phyloP scores from a whole-genome alignment of 179 eudicot genomes.

The Carnegiea gigantea region DNA sequence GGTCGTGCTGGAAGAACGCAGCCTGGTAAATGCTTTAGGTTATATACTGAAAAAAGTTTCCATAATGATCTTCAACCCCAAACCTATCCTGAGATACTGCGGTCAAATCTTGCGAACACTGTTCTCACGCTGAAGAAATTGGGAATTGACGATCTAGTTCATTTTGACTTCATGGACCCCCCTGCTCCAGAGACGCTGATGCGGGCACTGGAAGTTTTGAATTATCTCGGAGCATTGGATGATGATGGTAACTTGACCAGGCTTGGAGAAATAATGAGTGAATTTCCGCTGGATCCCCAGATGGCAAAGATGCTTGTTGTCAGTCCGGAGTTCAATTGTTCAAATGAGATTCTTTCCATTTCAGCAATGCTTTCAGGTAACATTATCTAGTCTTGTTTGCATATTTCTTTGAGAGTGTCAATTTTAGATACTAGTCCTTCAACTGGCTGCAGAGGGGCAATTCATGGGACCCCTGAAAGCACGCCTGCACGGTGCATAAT shows the following conservation, averaged over 20 bases:
- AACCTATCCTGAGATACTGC: conserved; percentile 90
- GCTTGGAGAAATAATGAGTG: conserved; percentile 95
- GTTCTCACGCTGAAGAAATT: conserved; percentile 91
- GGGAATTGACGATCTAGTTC: conserved; percentile 94
- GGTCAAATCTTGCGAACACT: conserved; percentile 94
- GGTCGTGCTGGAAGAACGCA: conserved; percentile 99
- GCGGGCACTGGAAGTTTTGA: conserved; percentile 92
- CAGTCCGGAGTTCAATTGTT: conserved; percentile 85
- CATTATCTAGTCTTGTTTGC: neutral
- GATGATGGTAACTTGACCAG: conserved; percentile 97
- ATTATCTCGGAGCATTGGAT: conserved; percentile 91
- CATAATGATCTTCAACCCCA: conserved; percentile 88
- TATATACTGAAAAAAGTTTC: conserved; percentile 91
- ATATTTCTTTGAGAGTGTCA: neutral
- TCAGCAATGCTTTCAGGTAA: conserved; percentile 98
- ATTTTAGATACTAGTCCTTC: conserved; percentile 8
- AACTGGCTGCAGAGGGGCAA: conserved; percentile 24
- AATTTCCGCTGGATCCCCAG: conserved; percentile 96
- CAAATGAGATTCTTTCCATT: conserved; percentile 88
- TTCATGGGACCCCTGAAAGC: conserved; percentile 21
- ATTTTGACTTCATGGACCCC: conserved; percentile 98
- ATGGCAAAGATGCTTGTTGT: conserved; percentile 96
- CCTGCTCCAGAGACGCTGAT: conserved; percentile 97
- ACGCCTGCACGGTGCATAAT: conserved; percentile 6
- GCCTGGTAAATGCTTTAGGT: conserved; percentile 96